Percentiles rank a stretch among this genome's conserved stretches.
Conservation (phyloP, 257 asterid species). For the Misopates orontium region DNA sequence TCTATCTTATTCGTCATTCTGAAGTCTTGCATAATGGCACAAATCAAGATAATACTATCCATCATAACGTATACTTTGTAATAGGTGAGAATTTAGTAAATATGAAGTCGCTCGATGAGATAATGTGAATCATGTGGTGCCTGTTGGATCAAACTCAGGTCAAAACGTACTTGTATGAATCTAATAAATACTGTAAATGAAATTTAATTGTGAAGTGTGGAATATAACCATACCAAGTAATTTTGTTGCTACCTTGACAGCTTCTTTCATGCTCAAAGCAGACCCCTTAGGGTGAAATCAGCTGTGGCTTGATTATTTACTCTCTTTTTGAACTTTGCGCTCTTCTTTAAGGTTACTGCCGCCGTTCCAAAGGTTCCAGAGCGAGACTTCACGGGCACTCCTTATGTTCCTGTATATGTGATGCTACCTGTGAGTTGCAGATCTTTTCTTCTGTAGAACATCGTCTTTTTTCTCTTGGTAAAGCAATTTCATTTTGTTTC, state of each 20-base stretch:
- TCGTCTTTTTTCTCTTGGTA: conserved; percentile 1
- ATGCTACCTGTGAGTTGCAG: conserved; percentile 74
- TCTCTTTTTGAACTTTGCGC: not conserved
- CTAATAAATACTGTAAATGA: not conserved
- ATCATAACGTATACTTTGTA: not conserved
- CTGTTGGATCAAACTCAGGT: not conserved
- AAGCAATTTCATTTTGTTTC: not conserved
- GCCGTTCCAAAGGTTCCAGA: conserved; percentile 38
- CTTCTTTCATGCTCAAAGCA: conserved; percentile 11
- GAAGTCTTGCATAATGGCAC: not conserved
- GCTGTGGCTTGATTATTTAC: not conserved
- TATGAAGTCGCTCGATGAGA: not conserved
- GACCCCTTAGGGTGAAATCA: not conserved
- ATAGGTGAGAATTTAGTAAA: not conserved
- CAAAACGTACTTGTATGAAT: not conserved
- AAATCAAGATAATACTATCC: not conserved
- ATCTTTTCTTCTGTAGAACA: conserved; percentile 1
- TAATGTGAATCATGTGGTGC: not conserved
- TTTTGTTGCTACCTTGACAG: not conserved
- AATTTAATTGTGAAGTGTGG: conserved; percentile 12
- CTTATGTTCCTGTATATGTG: conserved; percentile 69
- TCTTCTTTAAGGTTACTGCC: conserved; percentile 26
- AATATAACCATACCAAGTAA: not conserved
- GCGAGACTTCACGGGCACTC: conserved; percentile 62
- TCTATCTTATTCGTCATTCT: conserved; percentile 4